Base-by-base conservation (phyloP, 2,329 filamentous ascomycete species). In the Trichoderma asperellum region DNA sequence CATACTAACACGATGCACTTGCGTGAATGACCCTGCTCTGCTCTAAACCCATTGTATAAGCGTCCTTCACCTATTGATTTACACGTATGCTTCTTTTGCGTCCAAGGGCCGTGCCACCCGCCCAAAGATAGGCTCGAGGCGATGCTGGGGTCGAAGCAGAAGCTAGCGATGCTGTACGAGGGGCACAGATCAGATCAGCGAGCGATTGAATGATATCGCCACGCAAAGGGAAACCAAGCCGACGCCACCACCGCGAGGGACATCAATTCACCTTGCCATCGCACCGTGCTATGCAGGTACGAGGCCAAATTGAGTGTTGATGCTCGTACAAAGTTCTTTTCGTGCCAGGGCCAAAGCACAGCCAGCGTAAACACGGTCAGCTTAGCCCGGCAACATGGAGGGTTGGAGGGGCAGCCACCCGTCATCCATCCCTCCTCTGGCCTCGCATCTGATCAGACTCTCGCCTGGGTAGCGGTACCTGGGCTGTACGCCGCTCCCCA, bases 331-430 rank as follows among this genome's bases (percentile, higher is more conserved):
- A 11, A 12, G 18, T 14, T 8, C 35, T 37, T 37, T 37, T 37
- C 32, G 32, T 2, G 35, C 35, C 10, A 37, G 35, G 35, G 10
- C 35, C 35, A 37, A 8, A 37, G 7, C 2, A 37, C 6, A 37
- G 10, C 10, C 12, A 7, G n/a, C 10, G 47, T 49, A 49, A 49
- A 49, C 47, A 49, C 8, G 47, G 47, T 49, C 47, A 49, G 47
- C 47, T 24, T 49, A 37, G 35, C 35, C 35, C 4, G 35, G 10
- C 47, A 49, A 21, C n/a, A 12, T 49, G 47, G 35, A 16, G 27
- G 57, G 59, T n/a, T 35, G 60, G 60, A 63, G 60, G 60, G 60
- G 60, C 60, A 63, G 47, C 59, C 59, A 52, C 34, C 59, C 47
- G 47, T 49, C 47, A 49, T 49, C 47, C 47, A 24, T 24, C 47